Evolutionary conservation across 257 asterid genomes (phyloP), one percentile per base, ranked within the genome.

Genomic region (Voacanga thouarsii): DNA sequence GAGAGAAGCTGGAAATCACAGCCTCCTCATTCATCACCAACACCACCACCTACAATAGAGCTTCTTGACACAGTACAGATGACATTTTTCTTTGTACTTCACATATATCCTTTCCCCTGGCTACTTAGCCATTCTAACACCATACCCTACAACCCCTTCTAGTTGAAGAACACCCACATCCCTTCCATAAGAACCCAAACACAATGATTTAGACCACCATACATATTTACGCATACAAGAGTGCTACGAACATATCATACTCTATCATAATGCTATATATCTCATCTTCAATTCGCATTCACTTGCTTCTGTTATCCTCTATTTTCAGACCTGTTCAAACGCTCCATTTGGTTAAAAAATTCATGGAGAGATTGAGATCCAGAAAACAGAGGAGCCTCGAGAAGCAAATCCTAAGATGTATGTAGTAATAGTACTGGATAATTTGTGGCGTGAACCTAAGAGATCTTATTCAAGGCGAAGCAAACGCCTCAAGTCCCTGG

Each of bases 401-500:
- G 37, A 59, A 59, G 23, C 71, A 59, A 55, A 66, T 49, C 26
- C 45, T 21, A 63, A 28, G 75, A 75, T 43, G 18, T 5, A n/a
- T 3, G 24, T 11, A 56, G 59, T n/a, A 39, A 16, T n/a, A 43
- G n/a, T 75, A n/a, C 19, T 24, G 9, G 19, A 67, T 41, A 24
- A 45, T 67, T 39, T n/a, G 49, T 18, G 12, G 41, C 57, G 2
- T 21, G 56, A 33, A 55, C 41, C 37, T 57, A 37, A 57, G 10
- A 11, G 3, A 39, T 30, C 26, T 78, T 49, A 44, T 39, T 85
- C 86, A 24, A 83, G 86, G 19, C 87, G 81, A 67, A 87, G 86
- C 83, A 84, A 76, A 47, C 88, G 85, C 84, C 87, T 83, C 72
- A 85, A 74, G 74, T 82, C 85, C 80, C 89, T 77, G 18, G 88